Evolutionary conservation across 768 basidiomycete genomes (phyloP), one percentile per base, ranked within the genome.

Genomic region (Hirschioporus abietinus): DNA sequence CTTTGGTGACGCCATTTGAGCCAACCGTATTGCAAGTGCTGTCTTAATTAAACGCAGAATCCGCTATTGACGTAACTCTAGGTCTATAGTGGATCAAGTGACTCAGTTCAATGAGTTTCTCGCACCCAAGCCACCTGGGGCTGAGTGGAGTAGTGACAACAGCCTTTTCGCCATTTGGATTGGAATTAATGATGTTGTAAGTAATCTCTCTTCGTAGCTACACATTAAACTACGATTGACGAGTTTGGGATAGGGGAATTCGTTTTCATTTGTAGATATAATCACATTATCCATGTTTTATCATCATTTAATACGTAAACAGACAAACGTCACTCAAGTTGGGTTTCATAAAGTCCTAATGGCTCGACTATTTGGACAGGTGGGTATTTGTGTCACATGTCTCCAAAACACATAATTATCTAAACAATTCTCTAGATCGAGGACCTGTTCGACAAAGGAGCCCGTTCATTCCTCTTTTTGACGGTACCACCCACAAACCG

Each of bases 361-460:
- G 73, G 66, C 72, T 25, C 68, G 75, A 59, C 70, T 78, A 35
- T 78, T 79, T 68, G 71, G 72, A 60, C 77, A 78, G 69, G 76
- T 78, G 34, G 6, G 68, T 63, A 27, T 12, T 20, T n/a, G 17
- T 60, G 30, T 62, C 25, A 15, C 8, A 12, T 3, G 42, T 15
- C 12, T 52, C 42, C 42, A 3, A 3, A 52, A 52, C 1, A 10
- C 6, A 30, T 30, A 30, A 2, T 30, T 2, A 30, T 52, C 4
- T 15, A 59, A 58, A 23, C 36, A 10, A 27, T 30, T 10, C 34
- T 10, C 34, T 67, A 84, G 83, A 76, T 86, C 36, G 84, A 86
- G 42, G 77, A 78, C 15, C 77, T 85, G 25, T 81, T 82, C 71
- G 64, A 73, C 1, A 72, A 76, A 78, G 82, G 84, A 74, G 66